A percentile compares a stretch with the other conserved stretches of the same genome.
Conservation (phyloP, 208 protist genomes). For the Wallacemonas rigidus region DNA sequence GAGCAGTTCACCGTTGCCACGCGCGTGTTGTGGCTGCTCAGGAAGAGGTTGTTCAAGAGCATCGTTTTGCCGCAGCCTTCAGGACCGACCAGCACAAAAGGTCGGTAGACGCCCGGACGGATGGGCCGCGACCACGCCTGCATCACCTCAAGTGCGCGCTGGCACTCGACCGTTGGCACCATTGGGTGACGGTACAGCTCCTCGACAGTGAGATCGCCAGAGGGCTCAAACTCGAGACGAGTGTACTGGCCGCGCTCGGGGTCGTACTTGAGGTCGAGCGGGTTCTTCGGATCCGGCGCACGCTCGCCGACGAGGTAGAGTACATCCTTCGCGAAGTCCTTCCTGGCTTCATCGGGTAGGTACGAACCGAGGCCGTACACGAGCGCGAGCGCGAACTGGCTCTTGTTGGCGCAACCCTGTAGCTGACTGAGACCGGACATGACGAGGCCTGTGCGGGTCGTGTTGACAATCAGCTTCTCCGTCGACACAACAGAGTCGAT, state of each 20-base stretch:
- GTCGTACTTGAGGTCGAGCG: slow-evolving; percentile 92
- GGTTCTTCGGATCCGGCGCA: slow-evolving; percentile 77
- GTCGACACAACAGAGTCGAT: slow-evolving; percentile 85
- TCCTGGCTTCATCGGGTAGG: slow-evolving; percentile 71
- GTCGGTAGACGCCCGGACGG: slow-evolving; percentile 75
- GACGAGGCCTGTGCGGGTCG: slow-evolving; percentile 93
- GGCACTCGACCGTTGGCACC: slow-evolving; percentile 94
- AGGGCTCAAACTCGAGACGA: slow-evolving; percentile 75
- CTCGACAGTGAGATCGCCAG: slow-evolving; percentile 77
- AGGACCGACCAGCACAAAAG: slow-evolving; percentile 97
- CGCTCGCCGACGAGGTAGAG: slow-evolving; percentile 87
- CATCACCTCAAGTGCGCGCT: slow-evolving; percentile 91
- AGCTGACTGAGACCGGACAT: slow-evolving; percentile 95
- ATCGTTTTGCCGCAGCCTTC: slow-evolving; percentile 97
- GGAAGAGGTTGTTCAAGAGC: slow-evolving; percentile 92
- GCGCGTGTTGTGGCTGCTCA: slow-evolving; percentile 51
- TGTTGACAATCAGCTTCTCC: slow-evolving; percentile 84
- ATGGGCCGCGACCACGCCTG: slow-evolving; percentile 90
- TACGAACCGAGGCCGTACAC: slow-evolving; percentile 96
- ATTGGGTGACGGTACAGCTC: slow-evolving; percentile 87
- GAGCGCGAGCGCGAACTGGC: slow-evolving; percentile 91
- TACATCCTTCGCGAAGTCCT: slow-evolving; percentile 91
- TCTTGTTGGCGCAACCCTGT: slow-evolving; percentile 73
- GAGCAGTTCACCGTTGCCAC: slow-evolving; percentile 96
- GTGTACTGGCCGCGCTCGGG: slow-evolving; percentile 52